phyloP scores from a whole-genome alignment of 1,139 yeast genomes.

The Zygoascus meyerae region DNA sequence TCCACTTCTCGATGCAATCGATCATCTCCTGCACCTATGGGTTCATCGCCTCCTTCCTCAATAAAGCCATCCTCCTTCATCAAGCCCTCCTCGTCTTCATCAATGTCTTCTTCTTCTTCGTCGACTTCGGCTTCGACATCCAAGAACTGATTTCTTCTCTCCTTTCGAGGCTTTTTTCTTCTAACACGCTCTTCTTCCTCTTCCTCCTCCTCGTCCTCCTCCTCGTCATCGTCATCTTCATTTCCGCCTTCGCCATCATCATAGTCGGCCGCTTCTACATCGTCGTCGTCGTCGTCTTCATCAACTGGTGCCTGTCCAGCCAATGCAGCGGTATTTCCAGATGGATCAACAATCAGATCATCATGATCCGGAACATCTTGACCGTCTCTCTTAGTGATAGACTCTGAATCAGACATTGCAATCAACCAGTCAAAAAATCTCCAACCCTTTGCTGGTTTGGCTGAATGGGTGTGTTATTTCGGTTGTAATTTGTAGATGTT shows the following conservation, averaged over 20 bases:
- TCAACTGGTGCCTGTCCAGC: conserved; percentile 24
- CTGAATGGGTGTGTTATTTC: no score
- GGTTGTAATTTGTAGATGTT: no score
- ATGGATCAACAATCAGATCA: neutral
- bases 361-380: neutral
- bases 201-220: conserved; percentile 28
- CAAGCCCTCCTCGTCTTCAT: conserved; percentile 88
- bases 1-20: conserved; percentile 89
- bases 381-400: neutral
- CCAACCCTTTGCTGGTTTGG: no score
- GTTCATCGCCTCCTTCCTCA: conserved; percentile 37
- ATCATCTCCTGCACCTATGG: conserved; percentile 59
- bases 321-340: conserved; percentile 8
- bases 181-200: conserved; percentile 36
- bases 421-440: no score
- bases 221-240: conserved; percentile 25
- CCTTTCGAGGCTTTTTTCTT: conserved; percentile 60
- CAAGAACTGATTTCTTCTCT: conserved; percentile 79
- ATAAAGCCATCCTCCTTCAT: conserved; percentile 63
- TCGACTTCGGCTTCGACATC: conserved; percentile 99
- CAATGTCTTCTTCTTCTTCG: conserved; percentile 93
- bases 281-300: conserved; percentile 30
- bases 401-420: conserved; percentile 7
- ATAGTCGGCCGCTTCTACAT: conserved; percentile 22
- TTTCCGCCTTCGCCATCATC: conserved; percentile 31